Base-by-base conservation (phyloP, 73 alveolate species). In the Paramecium sonneborni region DNA sequence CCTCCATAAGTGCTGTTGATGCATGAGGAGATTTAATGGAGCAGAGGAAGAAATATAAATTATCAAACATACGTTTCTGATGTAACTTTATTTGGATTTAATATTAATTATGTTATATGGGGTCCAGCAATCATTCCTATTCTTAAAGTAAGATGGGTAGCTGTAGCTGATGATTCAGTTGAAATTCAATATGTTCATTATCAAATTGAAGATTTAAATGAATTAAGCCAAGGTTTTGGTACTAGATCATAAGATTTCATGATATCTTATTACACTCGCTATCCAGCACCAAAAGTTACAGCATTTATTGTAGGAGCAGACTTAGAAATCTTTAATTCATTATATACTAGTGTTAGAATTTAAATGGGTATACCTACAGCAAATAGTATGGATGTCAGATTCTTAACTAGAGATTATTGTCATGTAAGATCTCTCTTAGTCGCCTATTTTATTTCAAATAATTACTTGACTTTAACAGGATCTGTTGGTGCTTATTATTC, bases 241-340 rank as follows among this genome's bases (percentile, higher is more conserved):
- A 20, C 43, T 4, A 79, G 90, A 46, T 6, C 30, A 23, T 41
- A 79, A 39, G 90, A 79, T 79, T 79, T 79, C 48, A 79, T 44
- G 44, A 32, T 79, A 18, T 39, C 44, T 20, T 79, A 79, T 79
- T 38, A 38, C 24, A 46, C 55, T 43, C 46, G 55, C 6, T 79
- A 30, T 44, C 90, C 90, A 3, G 55, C 90, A 44, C 90, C 90
- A 5, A 79, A 39, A 44, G 67, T 79, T 43, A 39, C 90, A 20
- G 90, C 90, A 79, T 79, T 79, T 12, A 23, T 79, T 30, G 72
- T 79, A 2, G 90, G 90, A 8, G 90, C 90, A 39, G 90, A 79
- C 30, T 30, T 79, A 7, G 90, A 79, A 79, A 46, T 41, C 6
- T 79, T 41, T 41, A 34, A 79, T 34, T 23, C 76, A 18, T 24